Evolutionary conservation across 345 rosid genomes (phyloP).

Genomic region (Angophora floribunda): DNA sequence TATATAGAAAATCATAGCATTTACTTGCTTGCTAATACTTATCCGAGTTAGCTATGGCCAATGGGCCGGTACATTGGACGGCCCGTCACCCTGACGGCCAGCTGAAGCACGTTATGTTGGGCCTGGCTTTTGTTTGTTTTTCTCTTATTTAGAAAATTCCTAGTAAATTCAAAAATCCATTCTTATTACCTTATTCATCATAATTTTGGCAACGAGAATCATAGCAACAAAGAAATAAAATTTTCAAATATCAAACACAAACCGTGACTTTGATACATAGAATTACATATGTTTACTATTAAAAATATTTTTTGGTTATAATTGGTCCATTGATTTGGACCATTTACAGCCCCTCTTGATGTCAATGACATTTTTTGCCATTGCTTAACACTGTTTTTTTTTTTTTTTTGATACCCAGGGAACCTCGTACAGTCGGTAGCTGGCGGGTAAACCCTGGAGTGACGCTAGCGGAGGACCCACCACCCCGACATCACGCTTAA

Average conservation of each 20-base stretch:
- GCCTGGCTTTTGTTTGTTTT: not conserved
- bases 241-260: not conserved
- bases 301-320: not conserved
- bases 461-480: no score
- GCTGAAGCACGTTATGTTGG: not conserved
- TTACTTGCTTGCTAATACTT: not conserved
- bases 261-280: accelerated
- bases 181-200: not conserved
- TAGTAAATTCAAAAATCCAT: no score
- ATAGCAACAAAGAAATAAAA: not conserved
- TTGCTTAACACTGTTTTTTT: not conserved
- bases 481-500: no score
- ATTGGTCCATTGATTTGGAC: not conserved
- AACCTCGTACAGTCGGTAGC: no score
- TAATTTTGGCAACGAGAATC: not conserved
- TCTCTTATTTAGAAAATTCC: no score
- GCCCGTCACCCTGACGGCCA: not conserved
- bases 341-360: not conserved
- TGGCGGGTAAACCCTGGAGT: no score
- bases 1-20: not conserved
- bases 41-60: not conserved
- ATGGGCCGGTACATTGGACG: not conserved
- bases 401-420: no score
- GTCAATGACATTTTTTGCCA: not conserved
- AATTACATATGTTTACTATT: no score